Conservation (phyloP, 306 rosid species). For the Gleditsia sinensis region DNA sequence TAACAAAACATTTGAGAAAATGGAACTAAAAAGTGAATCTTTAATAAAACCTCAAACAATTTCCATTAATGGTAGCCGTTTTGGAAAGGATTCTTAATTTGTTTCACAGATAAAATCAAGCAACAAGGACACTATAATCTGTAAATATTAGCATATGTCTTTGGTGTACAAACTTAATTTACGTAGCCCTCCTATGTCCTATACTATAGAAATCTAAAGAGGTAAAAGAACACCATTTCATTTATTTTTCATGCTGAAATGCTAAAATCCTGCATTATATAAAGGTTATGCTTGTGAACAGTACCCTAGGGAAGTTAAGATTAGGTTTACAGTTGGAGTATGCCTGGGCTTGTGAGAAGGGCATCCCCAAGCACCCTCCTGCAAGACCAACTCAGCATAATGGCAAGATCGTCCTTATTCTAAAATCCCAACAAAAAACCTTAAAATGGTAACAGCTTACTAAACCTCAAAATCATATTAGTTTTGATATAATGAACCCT, state of each 20-base stretch:
- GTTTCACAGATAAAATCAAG: constrained; percentile 10
- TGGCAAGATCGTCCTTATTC: neutral
- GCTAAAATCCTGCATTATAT: neutral
- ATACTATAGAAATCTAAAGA: neutral
- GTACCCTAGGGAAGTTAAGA: constrained; percentile 9
- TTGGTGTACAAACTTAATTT: neutral
- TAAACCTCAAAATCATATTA: neutral
- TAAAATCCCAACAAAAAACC: neutral
- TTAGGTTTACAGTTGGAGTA: neutral
- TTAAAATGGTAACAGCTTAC: neutral
- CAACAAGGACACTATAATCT: constrained; percentile 11
- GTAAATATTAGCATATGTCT: constrained; percentile 12
- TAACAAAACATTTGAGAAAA: constrained; percentile 6
- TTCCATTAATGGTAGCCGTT: neutral
- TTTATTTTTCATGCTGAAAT: neutral
- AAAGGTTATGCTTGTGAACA: constrained; percentile 4
- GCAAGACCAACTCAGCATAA: neutral
- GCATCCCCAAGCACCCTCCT: neutral
- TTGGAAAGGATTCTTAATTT: constrained; percentile 19
- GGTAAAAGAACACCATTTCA: neutral
- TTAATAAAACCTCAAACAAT: constrained; percentile 8
- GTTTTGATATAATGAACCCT: neutral
- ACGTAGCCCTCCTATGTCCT: constrained; percentile 6
- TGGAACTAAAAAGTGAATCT: constrained; percentile 7
- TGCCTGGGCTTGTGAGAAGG: neutral